These are phyloP conservation scores for Eucalyptus guilfoylei DNA, from an alignment of 345 rosid species.

Conservation along the genomic window DNA sequence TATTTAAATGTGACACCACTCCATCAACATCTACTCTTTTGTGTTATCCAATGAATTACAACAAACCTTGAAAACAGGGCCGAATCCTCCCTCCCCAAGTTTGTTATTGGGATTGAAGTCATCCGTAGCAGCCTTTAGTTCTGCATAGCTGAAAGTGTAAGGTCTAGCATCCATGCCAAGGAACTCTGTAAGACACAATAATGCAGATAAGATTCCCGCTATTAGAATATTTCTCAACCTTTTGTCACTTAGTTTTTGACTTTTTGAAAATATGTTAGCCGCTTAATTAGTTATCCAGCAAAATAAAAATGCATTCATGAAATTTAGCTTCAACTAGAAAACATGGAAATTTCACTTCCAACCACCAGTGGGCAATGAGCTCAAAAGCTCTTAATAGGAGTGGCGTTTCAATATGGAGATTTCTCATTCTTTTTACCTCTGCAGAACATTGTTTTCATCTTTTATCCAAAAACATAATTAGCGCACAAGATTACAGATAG, in stretches of 20 bases:
- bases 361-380: neutral
- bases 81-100: constrained; percentile 85
- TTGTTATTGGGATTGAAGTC: constrained; percentile 47
- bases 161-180: constrained; percentile 36
- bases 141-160: constrained; percentile 46
- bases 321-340: neutral
- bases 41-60: neutral
- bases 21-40: neutral
- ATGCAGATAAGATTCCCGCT: neutral
- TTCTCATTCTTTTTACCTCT: neutral
- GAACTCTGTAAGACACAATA: constrained; percentile 16
- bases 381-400: neutral
- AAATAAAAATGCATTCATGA: neutral
- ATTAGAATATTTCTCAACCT: neutral
- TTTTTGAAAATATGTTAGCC: neutral
- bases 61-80: constrained; percentile 39
- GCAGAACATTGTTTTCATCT: neutral
- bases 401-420: neutral
- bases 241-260: neutral
- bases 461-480: neutral
- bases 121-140: constrained; percentile 50
- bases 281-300: neutral
- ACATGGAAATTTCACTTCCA: neutral
- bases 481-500: neutral
- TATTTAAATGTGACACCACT: neutral